A percentile compares a stretch with the other conserved stretches of the same genome.
phyloP scores from a whole-genome alignment of 192 early-diverging fungal genomes.

The Haplosporangium gracile region DNA sequence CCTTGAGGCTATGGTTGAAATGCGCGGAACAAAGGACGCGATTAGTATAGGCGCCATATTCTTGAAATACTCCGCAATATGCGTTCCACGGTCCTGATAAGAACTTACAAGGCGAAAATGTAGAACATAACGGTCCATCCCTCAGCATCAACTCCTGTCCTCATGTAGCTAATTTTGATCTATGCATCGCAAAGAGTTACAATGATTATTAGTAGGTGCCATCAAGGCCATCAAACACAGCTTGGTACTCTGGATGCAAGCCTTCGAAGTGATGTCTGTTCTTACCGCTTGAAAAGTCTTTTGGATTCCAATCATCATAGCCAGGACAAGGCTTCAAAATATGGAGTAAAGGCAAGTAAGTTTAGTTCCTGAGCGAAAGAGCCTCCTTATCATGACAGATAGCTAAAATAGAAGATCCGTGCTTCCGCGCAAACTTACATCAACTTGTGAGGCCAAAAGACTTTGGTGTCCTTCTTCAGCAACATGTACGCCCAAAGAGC shows the following conservation, averaged over 20 bases:
- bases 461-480: conserved; percentile 53
- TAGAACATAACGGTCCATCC: conserved; percentile 70
- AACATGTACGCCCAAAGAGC: conserved; percentile 52
- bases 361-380: neutral
- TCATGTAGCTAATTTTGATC: conserved; percentile 65
- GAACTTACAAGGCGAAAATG: conserved; percentile 65
- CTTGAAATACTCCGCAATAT: neutral
- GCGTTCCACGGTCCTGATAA: neutral
- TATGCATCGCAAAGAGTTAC: conserved; percentile 4
- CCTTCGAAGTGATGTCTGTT: neutral
- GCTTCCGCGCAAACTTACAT: conserved; percentile 47
- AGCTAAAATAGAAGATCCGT: too few relatives aligned
- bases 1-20: conserved; percentile 55
- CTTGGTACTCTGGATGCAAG: neutral
- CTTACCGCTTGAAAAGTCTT: conserved; percentile 67
- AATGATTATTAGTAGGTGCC: neutral
- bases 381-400: neutral
- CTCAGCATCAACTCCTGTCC: conserved; percentile 60
- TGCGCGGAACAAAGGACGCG: neutral
- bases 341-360: neutral
- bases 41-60: neutral
- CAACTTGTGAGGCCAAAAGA: conserved; percentile 65
- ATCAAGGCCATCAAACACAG: neutral
- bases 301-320: conserved; percentile 62
- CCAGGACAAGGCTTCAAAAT: conserved; percentile 52